phyloP scores from a whole-genome alignment of 306 rosid species.

The Malus domestica region DNA sequence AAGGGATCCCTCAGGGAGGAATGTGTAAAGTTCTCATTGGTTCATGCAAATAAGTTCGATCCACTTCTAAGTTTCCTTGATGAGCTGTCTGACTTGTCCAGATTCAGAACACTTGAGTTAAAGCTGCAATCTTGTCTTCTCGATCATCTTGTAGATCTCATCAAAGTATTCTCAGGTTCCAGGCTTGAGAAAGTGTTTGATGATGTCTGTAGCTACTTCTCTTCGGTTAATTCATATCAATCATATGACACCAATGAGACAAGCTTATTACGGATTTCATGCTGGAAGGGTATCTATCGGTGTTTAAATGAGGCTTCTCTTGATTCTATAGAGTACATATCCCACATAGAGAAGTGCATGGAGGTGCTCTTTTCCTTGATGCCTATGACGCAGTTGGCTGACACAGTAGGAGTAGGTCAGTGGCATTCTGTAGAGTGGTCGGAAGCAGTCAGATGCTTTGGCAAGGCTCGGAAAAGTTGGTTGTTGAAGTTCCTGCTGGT shows the following conservation, averaged over 20 bases:
- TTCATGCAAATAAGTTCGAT: constrained; percentile 81
- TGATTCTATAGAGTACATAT: constrained; percentile 47
- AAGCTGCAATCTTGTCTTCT: constrained; percentile 67
- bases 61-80: constrained; percentile 72
- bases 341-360: constrained; percentile 65
- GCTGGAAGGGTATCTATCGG: constrained; percentile 84
- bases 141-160: constrained; percentile 63
- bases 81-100: constrained; percentile 72
- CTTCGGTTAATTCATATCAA: constrained; percentile 35
- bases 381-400: constrained; percentile 36
- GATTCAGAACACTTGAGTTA: constrained; percentile 68
- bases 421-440: constrained; percentile 46
- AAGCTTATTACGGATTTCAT: constrained; percentile 46
- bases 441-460: constrained; percentile 67
- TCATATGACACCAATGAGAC: constrained; percentile 30
- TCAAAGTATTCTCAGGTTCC: constrained; percentile 70
- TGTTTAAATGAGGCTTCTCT: constrained; percentile 68
- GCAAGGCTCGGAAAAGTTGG: constrained; percentile 73
- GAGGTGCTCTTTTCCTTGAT: constrained; percentile 69
- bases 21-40: constrained; percentile 61
- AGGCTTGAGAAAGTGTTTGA: constrained; percentile 64
- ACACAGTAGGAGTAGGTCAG: constrained; percentile 15
- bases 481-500: constrained; percentile 67
- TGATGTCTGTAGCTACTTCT: constrained; percentile 48
- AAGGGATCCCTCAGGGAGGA: constrained; percentile 68